These are phyloP conservation scores for Kalmanozyma brasiliensis DNA, from an alignment of 1,284 basidiomycete genomes.

Conservation along the genomic window DNA sequence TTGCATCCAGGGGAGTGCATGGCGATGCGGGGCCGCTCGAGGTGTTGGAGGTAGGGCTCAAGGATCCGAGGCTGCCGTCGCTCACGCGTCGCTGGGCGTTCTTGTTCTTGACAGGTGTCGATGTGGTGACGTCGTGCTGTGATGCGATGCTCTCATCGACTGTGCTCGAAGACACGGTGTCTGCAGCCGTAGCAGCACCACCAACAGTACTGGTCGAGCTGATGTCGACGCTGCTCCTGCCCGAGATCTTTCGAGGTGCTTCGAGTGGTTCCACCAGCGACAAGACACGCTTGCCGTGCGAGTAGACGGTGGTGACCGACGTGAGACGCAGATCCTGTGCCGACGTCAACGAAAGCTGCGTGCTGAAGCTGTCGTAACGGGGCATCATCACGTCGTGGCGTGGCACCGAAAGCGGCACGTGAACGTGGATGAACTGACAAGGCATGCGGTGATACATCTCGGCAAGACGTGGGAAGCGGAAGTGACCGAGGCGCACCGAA, in stretches of 20 bases:
- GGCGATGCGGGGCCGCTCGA: conserved; percentile 44
- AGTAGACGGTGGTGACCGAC: conserved; percentile 68
- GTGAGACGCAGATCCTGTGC: conserved; percentile 54
- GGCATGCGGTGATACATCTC: conserved; percentile 67
- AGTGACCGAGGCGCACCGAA: conserved; percentile 51
- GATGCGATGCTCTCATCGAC: conserved; percentile 7
- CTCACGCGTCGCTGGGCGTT: conserved; percentile 38
- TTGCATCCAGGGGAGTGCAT: conserved; percentile 42
- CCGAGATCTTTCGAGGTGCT: conserved; percentile 58
- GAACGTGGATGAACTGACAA: conserved; percentile 69
- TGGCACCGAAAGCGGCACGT: conserved; percentile 68
- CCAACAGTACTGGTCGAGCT: conserved; percentile 15
- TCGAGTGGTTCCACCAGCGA: conserved; percentile 65
- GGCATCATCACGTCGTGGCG: conserved; percentile 58
- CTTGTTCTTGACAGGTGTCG: conserved; percentile 30
- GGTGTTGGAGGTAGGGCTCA: conserved; percentile 41
- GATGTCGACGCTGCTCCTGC: conserved; percentile 41
- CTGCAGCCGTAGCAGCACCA: conserved; percentile 4
- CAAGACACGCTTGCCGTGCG: conserved; percentile 65
- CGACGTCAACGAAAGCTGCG: conserved; percentile 64
- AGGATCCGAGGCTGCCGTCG: conserved; percentile 30
- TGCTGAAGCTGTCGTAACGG: conserved; percentile 60
- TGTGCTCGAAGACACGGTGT: conserved; percentile 3
- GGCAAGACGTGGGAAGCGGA: conserved; percentile 66
- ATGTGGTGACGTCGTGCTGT: conserved; percentile 12